Base-by-base conservation (phyloP, 805 yeast species). In the Lipomyces sp. region DNA sequence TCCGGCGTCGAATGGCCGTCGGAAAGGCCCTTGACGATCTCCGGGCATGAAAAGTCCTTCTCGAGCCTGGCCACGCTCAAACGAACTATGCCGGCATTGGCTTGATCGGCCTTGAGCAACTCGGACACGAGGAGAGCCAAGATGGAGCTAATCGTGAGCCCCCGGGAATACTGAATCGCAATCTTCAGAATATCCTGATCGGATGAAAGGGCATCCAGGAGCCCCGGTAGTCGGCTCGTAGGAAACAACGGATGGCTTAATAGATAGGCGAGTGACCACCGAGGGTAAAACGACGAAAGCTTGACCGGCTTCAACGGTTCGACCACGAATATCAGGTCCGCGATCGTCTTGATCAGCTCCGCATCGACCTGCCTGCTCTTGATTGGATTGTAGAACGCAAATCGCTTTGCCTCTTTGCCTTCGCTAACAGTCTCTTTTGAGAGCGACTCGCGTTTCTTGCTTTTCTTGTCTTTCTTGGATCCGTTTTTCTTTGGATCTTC, bases 161-260 rank as follows among this genome's bases (percentile, higher is more conserved):
- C 35, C 8, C 11, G 38, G 7, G 53, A 39, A 42, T 36, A 28
- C 22, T 36, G 28, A 19, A 52, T 11, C 14, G 51, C 39, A 14
- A 26, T 33, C 18, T 35, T 21, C 26, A 44, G 21, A 23, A 50
- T 24, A 22, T 37, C 22, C 3, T 33, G 13, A 21, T 43, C 19
- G 16, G 19, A 73, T 10, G 76, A 68, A 23, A 87, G 70, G 35
- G 69, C 71, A 14, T 72, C 63, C 39, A 91, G 68, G 39, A 90
- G 65, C 1, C 81, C 81, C 3, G 70, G 67, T 8, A 86, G 73
- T 53, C 74, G 77, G 18, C 74, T 69, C 14, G 72, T 67, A 8
- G 97, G 96, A 68, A 84, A 89, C 18, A 87, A 70, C 16, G 96
- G 96, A 70, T 91, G 95, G 2, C 96, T 85, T 55, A 91, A 73